Evolutionary conservation across 169 alveolate species (phyloP).

Genomic region (Amoebophrya sp.): DNA sequence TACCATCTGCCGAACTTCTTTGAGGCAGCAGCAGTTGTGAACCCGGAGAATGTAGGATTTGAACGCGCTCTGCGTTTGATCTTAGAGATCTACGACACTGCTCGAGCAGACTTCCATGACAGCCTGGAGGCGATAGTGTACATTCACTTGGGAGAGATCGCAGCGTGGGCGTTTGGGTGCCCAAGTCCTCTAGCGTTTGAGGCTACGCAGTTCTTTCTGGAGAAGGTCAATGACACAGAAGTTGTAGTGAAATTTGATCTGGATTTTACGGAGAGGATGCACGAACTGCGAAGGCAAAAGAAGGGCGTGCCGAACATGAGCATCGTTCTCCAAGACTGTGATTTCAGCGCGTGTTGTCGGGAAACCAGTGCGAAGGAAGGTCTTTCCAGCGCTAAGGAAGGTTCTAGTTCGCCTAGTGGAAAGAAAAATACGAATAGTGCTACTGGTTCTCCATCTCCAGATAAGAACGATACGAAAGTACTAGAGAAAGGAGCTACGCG

Average conservation of each 20-base stretch:
- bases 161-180: background rate
- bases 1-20: slow-evolving; percentile 21
- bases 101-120: background rate
- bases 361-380: no score
- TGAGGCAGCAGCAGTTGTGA: background rate
- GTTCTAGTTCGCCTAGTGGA: no score
- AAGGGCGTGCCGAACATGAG: slow-evolving; percentile 9
- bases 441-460: no score
- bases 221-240: background rate
- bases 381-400: no score
- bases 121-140: background rate
- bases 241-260: background rate
- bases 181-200: background rate
- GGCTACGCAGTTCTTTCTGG: background rate
- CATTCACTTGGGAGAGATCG: background rate
- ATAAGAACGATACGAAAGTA: no score
- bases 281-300: background rate
- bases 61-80: slow-evolving; percentile 23
- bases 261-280: background rate
- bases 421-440: no score
- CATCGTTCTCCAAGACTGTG: background rate
- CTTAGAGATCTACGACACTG: slow-evolving; percentile 11
- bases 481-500: no score
- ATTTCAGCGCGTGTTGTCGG: background rate
- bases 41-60: background rate